Evolutionary conservation across 352 stramenopile genomes (phyloP).

Genomic region (Phytopythium mirpurense): DNA sequence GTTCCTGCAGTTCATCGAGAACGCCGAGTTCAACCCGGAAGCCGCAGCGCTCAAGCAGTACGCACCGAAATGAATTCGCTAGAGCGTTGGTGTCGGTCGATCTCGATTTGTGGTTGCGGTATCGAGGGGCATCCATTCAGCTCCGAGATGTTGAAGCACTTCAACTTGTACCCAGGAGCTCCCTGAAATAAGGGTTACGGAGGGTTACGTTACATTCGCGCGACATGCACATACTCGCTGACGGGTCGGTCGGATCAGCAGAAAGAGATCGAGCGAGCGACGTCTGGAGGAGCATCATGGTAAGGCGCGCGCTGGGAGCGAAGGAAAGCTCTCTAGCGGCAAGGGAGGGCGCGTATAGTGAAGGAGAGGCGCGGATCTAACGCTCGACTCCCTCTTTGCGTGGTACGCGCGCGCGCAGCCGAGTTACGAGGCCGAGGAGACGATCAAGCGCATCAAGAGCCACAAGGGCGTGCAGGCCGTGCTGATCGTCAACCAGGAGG

Average conservation of each 20-base stretch:
- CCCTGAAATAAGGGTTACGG: background rate
- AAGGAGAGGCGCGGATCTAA: background rate
- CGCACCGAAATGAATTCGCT: conserved; percentile 4
- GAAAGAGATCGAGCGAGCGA: background rate
- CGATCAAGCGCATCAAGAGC: conserved; percentile 91
- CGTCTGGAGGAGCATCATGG: background rate
- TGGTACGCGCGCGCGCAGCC: conserved; percentile 20
- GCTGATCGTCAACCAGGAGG: conserved; percentile 92
- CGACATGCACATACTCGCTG: background rate
- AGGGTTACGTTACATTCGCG: background rate
- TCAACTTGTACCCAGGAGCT: too few relatives aligned
- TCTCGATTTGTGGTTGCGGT: too few relatives aligned
- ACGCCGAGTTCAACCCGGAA: conserved; percentile 91
- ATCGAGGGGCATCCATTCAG: too few relatives aligned
- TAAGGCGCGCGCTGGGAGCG: background rate
- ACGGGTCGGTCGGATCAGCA: background rate
- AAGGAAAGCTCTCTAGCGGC: background rate
- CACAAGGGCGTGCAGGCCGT: conserved; percentile 93
- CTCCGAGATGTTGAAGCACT: too few relatives aligned
- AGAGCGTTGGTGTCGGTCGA: too few relatives aligned
- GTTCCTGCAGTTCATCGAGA: conserved; percentile 92
- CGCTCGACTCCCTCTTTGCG: background rate
- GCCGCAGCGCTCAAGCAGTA: conserved; percentile 49
- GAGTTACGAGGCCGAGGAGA: conserved; percentile 93
- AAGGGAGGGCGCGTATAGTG: too few relatives aligned